Base-by-base conservation (phyloP, 225 moss, liverwort and hornwort genomes). In the Ulota crispa region DNA sequence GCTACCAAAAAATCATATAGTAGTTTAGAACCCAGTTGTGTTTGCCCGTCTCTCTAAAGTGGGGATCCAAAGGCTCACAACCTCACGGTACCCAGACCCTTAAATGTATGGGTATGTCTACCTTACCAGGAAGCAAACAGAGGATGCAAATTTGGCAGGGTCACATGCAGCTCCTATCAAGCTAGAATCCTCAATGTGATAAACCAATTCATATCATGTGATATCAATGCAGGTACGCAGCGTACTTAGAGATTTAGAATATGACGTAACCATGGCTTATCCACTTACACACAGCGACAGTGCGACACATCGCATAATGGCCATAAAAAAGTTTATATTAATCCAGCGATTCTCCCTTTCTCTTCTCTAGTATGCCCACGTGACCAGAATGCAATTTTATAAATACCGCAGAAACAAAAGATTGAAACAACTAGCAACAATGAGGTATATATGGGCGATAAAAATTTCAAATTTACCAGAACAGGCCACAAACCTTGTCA, bases 151-250 rank as follows among this genome's bases (percentile, higher is more conserved):
- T 85, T 60, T 68, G 91, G 91, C 57, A 91, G 62, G 27, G 85
- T 64, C 72, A 91, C 87, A 66, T 83, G 81, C 57, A 89, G 13
- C 78, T 81, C 85, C 89, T 91, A 76, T 75, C 78, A 78, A 87
- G 45, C 43, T 36, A 41, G 52, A 67, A 76, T 72, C 62, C 63
- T 73, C 67, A 14, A 80, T 77, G 20, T 9, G 80, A 75, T 10
- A 76, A 75, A 16, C 59, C 37, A 70, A 30, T 52, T 79, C 67
- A 86, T 56, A 13, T 16, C 43, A 27, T 39, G 39, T 2, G 5
- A 64, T 37, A 57, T 60, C 60, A 65, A 15, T 72, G 67, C 23
- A 64, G 23, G 56, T 69, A 47, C 64, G 55, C 31, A 80, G 27
- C 34, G 10, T n/a, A 39, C 28, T 3, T 23, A 13, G 45, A 75